Percentiles rank a stretch among this genome's conserved stretches.
Evolutionary conservation across 2,329 filamentous ascomycete genomes (phyloP).

Genomic region (Ceratocystis cacaofunesta): DNA sequence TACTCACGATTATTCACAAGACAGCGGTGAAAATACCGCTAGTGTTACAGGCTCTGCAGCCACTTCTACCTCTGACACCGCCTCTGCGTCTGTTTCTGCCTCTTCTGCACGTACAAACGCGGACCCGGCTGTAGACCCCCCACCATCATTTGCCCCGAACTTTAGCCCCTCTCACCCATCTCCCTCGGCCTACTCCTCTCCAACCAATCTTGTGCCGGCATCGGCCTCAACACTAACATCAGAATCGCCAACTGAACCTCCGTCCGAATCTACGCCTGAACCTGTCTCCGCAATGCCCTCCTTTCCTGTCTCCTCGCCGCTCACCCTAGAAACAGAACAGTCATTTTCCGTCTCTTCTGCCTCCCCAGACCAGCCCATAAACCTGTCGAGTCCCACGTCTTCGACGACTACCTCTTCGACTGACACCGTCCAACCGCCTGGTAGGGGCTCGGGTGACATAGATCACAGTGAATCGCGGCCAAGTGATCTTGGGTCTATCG

Average conservation of each 20-base stretch:
- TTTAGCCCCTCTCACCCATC: neutral
- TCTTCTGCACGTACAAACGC: no score
- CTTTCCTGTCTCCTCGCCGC: neutral
- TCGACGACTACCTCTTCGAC: neutral
- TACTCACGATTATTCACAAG: neutral
- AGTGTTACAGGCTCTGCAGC: neutral
- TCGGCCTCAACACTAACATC: neutral
- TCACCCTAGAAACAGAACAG: neutral
- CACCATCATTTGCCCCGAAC: neutral
- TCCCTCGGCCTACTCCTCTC: neutral
- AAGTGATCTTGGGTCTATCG: neutral
- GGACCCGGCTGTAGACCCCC: neutral
- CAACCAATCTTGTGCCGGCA: neutral
- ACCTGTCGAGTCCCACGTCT: neutral
- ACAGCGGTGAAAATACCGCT: neutral
- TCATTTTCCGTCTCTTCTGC: neutral
- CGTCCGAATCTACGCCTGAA: neutral
- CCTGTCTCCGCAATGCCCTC: neutral
- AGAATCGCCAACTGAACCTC: neutral
- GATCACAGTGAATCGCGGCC: neutral
- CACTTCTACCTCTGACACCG: neutral
- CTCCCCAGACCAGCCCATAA: neutral
- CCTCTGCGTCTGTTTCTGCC: neutral
- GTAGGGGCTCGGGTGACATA: neutral
- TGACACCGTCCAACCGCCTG: neutral